These are phyloP conservation scores for Picea sitchensis DNA, from an alignment of 75 land plant genomes.

Conservation along the genomic window DNA sequence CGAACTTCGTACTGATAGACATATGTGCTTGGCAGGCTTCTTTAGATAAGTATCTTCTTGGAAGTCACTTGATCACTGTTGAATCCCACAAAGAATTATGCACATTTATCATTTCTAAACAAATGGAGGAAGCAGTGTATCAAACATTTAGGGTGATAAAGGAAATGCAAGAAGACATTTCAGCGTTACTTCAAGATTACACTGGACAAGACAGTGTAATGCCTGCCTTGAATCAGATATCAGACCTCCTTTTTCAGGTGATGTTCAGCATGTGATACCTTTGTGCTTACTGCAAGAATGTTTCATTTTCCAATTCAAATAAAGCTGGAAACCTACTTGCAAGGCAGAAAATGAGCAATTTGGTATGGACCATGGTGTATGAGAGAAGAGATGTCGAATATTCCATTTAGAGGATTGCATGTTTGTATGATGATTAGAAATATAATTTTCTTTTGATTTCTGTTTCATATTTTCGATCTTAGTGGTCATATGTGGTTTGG, in stretches of 20 bases:
- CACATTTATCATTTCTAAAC: constrained; percentile 29
- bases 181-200: constrained; percentile 1
- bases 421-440: too few species aligned
- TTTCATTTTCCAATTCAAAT: background rate
- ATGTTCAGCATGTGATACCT: background rate
- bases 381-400: background rate
- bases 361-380: background rate
- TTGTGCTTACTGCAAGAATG: background rate
- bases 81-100: background rate
- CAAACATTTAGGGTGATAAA: constrained; percentile 31
- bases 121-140: constrained; percentile 35
- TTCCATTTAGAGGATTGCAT: too few species aligned
- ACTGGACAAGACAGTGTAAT: background rate
- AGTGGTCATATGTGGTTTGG: background rate
- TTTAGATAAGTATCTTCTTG: constrained; percentile 47
- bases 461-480: too few species aligned
- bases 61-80: constrained; percentile 7
- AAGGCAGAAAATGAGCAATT: background rate
- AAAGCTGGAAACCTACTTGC: background rate
- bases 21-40: constrained; percentile 26
- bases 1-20: background rate
- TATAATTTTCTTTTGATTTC: too few species aligned
- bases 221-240: background rate
- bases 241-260: constrained; percentile 13
- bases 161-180: constrained; percentile 27